Conservation (phyloP, 1,139 yeast genomes). For the Candida pseudoviswanathii region DNA sequence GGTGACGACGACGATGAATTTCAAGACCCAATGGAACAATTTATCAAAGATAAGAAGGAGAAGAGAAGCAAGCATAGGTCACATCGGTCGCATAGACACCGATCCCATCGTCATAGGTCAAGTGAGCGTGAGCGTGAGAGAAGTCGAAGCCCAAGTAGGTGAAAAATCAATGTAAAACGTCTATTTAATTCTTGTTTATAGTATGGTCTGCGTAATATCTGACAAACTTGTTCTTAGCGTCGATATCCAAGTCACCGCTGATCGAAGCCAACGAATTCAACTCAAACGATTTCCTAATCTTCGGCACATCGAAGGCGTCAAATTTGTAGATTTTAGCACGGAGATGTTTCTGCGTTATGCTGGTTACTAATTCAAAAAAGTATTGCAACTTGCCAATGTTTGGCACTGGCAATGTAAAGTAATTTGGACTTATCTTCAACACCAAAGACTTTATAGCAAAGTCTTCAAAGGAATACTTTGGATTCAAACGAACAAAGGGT, state of each 20-base stretch:
- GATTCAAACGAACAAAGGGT: slow-evolving; percentile 37
- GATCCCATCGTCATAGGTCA: slow-evolving; percentile 6
- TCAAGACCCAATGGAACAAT: slow-evolving; percentile 23
- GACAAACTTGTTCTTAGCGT: slow-evolving; percentile 35
- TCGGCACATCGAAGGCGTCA: slow-evolving; percentile 13
- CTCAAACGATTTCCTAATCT: slow-evolving; percentile 28
- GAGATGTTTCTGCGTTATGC: slow-evolving; percentile 22
- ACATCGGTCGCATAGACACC: slow-evolving; percentile 10
- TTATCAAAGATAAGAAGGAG: slow-evolving; percentile 14
- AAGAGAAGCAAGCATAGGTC: slow-evolving; percentile 13
- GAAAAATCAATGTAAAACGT: background rate
- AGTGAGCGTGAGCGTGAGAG: slow-evolving; percentile 8
- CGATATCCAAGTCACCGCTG: slow-evolving; percentile 27
- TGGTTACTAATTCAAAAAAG: slow-evolving; percentile 27
- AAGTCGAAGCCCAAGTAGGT: slow-evolving; percentile 6
- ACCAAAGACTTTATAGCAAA: slow-evolving; percentile 45
- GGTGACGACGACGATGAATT: slow-evolving; percentile 17
- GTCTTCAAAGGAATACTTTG: slow-evolving; percentile 20
- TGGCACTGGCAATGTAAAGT: slow-evolving; percentile 39
- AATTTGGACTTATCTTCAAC: slow-evolving; percentile 41
- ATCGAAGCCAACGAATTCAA: slow-evolving; percentile 32
- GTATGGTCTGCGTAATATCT: slow-evolving; percentile 31
- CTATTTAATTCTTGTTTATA: slow-evolving; percentile 13
- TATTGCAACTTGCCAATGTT: slow-evolving; percentile 21
- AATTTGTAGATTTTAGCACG: slow-evolving; percentile 28